These are phyloP conservation scores for Suillus hirtellus DNA, from an alignment of 768 basidiomycete species.

Conservation along the genomic window DNA sequence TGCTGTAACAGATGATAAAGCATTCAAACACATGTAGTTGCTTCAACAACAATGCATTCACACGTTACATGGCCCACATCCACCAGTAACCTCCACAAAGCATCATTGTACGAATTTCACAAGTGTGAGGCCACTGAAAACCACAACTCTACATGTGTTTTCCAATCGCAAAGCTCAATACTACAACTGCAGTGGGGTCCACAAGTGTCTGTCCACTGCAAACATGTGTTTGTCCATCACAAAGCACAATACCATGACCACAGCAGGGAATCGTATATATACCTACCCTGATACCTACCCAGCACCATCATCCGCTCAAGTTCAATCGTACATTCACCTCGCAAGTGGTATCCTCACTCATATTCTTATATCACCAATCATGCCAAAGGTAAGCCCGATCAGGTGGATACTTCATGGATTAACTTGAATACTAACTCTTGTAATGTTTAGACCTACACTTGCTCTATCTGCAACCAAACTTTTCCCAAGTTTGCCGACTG, in stretches of 20 bases:
- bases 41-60: too few relatives aligned
- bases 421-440: background rate
- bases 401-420: background rate
- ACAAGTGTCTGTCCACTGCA: background rate
- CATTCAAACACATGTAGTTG: too few relatives aligned
- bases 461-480: slow-evolving; percentile 17
- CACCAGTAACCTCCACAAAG: background rate
- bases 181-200: too few relatives aligned
- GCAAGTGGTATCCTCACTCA: background rate
- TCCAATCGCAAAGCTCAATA: too few relatives aligned
- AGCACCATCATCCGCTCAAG: background rate
- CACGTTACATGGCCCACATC: background rate
- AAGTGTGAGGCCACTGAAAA: background rate
- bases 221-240: too few relatives aligned
- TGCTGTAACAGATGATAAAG: too few relatives aligned
- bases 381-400: background rate
- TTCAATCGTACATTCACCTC: background rate
- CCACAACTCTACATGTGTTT: too few relatives aligned
- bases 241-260: background rate
- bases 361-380: background rate
- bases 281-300: background rate
- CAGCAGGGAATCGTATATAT: background rate
- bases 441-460: slow-evolving; percentile 15
- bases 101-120: background rate
- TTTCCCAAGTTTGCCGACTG: slow-evolving; percentile 14